phyloP scores from a whole-genome alignment of 352 stramenopile species.

The Pythium volutum region DNA sequence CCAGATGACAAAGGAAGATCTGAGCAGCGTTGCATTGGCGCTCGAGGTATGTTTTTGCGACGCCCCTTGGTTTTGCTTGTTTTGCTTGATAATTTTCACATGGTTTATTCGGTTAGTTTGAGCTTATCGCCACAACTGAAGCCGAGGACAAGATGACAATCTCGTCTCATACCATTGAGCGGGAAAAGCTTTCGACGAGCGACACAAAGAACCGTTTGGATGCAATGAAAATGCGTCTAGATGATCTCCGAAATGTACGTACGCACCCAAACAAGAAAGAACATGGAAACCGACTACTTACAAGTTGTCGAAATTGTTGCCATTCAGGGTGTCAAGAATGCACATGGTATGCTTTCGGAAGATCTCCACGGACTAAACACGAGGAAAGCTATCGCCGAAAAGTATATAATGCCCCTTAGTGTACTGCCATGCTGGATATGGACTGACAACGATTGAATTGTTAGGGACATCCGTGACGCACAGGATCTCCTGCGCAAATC shows the following conservation, averaged over 20 bases:
- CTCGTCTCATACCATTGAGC: not conserved
- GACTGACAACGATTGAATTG: not conserved
- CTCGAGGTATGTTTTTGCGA: not conserved
- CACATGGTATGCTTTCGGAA: constrained; percentile 6
- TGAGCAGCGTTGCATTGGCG: not conserved
- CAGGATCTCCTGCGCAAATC: constrained; percentile 2
- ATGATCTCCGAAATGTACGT: constrained; percentile 2
- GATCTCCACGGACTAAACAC: not conserved
- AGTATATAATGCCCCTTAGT: not conserved
- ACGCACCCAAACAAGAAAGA: not conserved
- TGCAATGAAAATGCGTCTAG: not conserved
- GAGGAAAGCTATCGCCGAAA: constrained; percentile 1
- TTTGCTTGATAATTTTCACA: not conserved
- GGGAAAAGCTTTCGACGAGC: not conserved
- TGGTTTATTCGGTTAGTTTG: not conserved
- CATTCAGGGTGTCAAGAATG: not conserved
- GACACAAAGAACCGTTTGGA: not conserved
- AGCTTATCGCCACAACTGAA: not conserved
- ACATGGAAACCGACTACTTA: not conserved
- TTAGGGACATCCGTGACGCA: not conserved
- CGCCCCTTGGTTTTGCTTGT: not conserved
- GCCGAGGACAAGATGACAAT: not conserved
- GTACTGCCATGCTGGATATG: not conserved
- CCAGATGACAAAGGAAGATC: constrained; percentile 9
- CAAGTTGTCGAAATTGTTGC: not conserved